Evolutionary conservation across 2,329 filamentous ascomycete species (phyloP).

Genomic region (Diaporthe citriasiana): DNA sequence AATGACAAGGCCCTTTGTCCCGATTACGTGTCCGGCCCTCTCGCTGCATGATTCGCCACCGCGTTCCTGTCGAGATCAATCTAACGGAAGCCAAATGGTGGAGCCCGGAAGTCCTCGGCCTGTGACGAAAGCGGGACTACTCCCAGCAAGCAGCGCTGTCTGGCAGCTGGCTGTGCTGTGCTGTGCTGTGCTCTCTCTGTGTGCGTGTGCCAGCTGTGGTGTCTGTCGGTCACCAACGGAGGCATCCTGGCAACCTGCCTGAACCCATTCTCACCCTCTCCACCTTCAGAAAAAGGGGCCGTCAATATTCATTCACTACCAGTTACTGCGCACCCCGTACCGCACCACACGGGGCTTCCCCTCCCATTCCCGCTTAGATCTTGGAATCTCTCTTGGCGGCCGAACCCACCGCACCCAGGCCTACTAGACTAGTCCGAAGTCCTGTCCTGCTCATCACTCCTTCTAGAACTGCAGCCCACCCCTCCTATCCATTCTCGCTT

Average conservation of each 20-base stretch:
- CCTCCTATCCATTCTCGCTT: constrained; percentile 38
- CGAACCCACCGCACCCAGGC: constrained; percentile 30
- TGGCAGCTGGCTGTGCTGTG: constrained; percentile 12
- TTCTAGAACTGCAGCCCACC: constrained; percentile 37
- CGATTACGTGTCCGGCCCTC: constrained; percentile 25
- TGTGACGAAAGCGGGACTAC: constrained; percentile 32
- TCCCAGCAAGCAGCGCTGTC: constrained; percentile 1
- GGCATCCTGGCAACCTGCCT: constrained; percentile 13
- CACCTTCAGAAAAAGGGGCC: constrained; percentile 36
- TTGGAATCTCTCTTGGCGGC: constrained; percentile 24
- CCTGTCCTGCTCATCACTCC: constrained; percentile 23
- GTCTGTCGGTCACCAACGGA: constrained; percentile 14
- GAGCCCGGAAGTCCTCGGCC: constrained; percentile 15
- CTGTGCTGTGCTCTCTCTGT: neutral
- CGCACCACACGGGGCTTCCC: constrained; percentile 18
- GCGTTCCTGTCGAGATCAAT: constrained; percentile 9
- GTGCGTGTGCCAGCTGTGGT: neutral
- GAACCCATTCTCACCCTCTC: neutral
- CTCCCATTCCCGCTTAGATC: constrained; percentile 22
- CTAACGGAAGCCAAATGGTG: constrained; percentile 31
- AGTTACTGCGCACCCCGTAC: constrained; percentile 1
- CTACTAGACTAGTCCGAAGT: constrained; percentile 4
- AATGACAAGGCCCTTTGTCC: constrained; percentile 28
- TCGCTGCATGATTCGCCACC: constrained; percentile 31
- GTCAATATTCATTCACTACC: constrained; percentile 20